Conservation (phyloP, 106 monocot species). For the Ottelia alismoides region DNA sequence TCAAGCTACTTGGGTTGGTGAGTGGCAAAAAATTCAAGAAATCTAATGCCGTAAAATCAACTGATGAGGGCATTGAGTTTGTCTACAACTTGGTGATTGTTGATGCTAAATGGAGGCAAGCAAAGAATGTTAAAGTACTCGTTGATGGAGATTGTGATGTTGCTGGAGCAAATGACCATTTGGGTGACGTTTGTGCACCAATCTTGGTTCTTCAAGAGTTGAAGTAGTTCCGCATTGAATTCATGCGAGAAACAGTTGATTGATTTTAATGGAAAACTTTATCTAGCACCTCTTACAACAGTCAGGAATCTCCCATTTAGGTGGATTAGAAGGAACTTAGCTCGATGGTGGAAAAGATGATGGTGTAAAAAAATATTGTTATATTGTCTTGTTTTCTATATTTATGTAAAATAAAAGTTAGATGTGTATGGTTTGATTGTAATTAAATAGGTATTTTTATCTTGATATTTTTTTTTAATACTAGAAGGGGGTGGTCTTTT, state of each 20-base stretch:
- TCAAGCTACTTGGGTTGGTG: constrained; percentile 72
- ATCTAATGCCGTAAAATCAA: too few relatives aligned
- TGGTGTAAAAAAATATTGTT: too few relatives aligned
- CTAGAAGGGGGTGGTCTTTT: too few relatives aligned
- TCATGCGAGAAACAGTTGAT: constrained; percentile 68
- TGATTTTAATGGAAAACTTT: constrained; percentile 84
- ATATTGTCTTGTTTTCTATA: too few relatives aligned
- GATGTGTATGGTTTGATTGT: too few relatives aligned
- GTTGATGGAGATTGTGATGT: constrained; percentile 15
- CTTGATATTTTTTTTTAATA: too few relatives aligned
- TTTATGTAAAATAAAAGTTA: too few relatives aligned
- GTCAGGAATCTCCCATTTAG: constrained; percentile 96
- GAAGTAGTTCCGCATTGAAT: constrained; percentile 33
- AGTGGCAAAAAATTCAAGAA: too few relatives aligned
- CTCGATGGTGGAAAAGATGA: too few relatives aligned
- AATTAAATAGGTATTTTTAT: too few relatives aligned
- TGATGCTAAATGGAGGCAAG: constrained; percentile 26
- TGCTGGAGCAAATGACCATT: constrained; percentile 25
- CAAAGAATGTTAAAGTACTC: constrained; percentile 56
- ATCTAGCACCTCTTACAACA: constrained; percentile 88
- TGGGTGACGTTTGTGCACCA: constrained; percentile 1
- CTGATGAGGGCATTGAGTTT: too few relatives aligned
- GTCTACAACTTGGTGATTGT: too few relatives aligned
- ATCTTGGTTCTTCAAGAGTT: constrained; percentile 13
- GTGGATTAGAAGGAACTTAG: constrained; percentile 67